phyloP scores from a whole-genome alignment of 768 basidiomycete genomes.

The Tylopilus plumbeoviolaceoides region DNA sequence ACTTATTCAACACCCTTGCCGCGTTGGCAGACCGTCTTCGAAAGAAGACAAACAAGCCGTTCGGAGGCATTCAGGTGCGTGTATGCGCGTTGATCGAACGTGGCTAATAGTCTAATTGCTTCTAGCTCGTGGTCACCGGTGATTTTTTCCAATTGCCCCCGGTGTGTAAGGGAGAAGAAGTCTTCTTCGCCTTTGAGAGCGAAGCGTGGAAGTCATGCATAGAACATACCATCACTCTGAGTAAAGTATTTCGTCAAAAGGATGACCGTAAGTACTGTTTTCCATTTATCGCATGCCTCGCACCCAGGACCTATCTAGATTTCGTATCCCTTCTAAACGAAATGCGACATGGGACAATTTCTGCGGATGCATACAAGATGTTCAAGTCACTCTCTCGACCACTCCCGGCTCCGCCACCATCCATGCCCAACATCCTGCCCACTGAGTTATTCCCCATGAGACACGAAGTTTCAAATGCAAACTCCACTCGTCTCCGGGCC shows the following conservation, averaged over 20 bases:
- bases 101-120: background rate
- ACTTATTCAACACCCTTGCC: slow-evolving; percentile 56
- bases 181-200: slow-evolving; percentile 67
- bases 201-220: slow-evolving; percentile 41
- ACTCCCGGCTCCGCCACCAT: slow-evolving; percentile 20
- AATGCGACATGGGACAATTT: slow-evolving; percentile 60
- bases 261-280: slow-evolving; percentile 48
- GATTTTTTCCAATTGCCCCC: slow-evolving; percentile 62
- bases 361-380: slow-evolving; percentile 38
- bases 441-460: slow-evolving; percentile 63
- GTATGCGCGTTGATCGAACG: background rate
- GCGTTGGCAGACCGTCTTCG: slow-evolving; percentile 49
- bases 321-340: slow-evolving; percentile 76
- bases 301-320: slow-evolving; percentile 32
- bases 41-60: slow-evolving; percentile 47
- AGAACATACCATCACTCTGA: slow-evolving; percentile 58
- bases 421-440: slow-evolving; percentile 36
- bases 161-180: slow-evolving; percentile 39
- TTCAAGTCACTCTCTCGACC: slow-evolving; percentile 44
- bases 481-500: slow-evolving; percentile 47
- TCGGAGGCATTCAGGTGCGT: slow-evolving; percentile 62
- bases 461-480: slow-evolving; percentile 65
- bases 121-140: slow-evolving; percentile 48
- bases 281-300: background rate
- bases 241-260: slow-evolving; percentile 73